Evolutionary conservation across 345 rosid species (phyloP), one percentile per base, ranked within the genome.

Genomic region (Euphorbia pulcherrima): DNA sequence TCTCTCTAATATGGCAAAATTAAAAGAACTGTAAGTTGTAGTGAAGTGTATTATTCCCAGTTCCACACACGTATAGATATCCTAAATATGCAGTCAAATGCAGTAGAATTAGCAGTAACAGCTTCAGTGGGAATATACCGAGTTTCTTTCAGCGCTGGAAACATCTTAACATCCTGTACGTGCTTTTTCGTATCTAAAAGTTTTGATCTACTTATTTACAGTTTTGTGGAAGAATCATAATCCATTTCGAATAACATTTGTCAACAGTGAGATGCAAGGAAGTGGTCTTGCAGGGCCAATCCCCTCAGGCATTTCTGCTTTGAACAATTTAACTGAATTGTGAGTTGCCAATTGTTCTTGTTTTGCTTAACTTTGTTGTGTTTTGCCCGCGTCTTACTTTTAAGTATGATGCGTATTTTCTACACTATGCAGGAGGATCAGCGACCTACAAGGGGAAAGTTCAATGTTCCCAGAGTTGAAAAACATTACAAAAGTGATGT

Each of bases 221-320:
- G 37, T 17, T 6, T 46, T 4, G 2, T 47, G 12, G 60, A 24
- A 12, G 50, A 52, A 53, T 40, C 39, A 6, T 52, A 66, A 66
- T 3, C 13, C 27, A 35, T 10, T 37, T 18, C 27, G 18, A 28
- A 68, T 48, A 29, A 18, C 21, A 11, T n/a, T 40, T 10, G 21
- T 64, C 8, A 17, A 55, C 69, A 71, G 69, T 37, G 68, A 62
- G 75, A 29, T 71, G 24, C 50, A 71, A 65, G 64, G n/a, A 1
- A 65, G 64, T 55, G 69, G 75, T 64, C 50, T 71, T 41, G 11
- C 33, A 54, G 75, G 75, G 44, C 75, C 75, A 0, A 71, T 71
- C 64, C 75, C 75, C 35, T 33, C 57, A 1, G 24, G 2, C 47
- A 64, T 71, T 8, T 40, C 69, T 40, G 7, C 17, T 13, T 64